These are phyloP conservation scores for Ramichloridium luteum DNA, from an alignment of 2,329 filamentous ascomycete species.

Conservation along the genomic window DNA sequence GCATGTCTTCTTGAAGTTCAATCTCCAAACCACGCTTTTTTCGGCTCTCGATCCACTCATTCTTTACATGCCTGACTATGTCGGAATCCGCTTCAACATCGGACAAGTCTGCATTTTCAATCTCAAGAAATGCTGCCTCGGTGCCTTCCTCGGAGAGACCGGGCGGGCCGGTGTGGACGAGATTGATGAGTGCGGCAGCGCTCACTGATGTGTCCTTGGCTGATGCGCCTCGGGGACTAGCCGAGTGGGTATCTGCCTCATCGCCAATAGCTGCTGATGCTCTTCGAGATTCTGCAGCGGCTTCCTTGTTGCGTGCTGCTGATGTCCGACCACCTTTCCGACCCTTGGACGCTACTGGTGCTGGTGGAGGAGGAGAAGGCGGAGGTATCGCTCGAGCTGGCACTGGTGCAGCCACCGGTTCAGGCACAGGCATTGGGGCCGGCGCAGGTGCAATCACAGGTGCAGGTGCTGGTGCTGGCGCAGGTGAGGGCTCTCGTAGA, in stretches of 20 bases:
- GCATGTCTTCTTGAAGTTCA: constrained; percentile 48
- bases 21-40: constrained; percentile 60
- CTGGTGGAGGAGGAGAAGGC: too few species aligned
- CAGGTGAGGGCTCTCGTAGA: constrained; percentile 2
- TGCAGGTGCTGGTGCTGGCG: constrained; percentile 7
- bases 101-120: constrained; percentile 52
- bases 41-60: constrained; percentile 41
- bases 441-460: constrained; percentile 8
- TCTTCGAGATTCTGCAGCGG: too few species aligned
- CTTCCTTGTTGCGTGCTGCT: constrained; percentile 15
- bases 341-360: too few species aligned
- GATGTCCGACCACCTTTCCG: constrained; percentile 19
- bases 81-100: constrained; percentile 44
- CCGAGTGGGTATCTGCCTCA: too few species aligned
- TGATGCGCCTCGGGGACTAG: neutral
- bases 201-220: constrained; percentile 3
- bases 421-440: constrained; percentile 8
- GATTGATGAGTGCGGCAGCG: constrained; percentile 10
- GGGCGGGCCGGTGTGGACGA: constrained; percentile 22
- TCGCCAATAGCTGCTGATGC: too few species aligned
- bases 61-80: constrained; percentile 36
- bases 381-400: too few species aligned
- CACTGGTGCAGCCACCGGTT: neutral
- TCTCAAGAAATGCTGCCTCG: constrained; percentile 45
- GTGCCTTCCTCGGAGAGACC: constrained; percentile 34